Evolutionary conservation across 2,329 filamentous ascomycete genomes (phyloP).

Genomic region (Ophiosphaerella narmari): DNA sequence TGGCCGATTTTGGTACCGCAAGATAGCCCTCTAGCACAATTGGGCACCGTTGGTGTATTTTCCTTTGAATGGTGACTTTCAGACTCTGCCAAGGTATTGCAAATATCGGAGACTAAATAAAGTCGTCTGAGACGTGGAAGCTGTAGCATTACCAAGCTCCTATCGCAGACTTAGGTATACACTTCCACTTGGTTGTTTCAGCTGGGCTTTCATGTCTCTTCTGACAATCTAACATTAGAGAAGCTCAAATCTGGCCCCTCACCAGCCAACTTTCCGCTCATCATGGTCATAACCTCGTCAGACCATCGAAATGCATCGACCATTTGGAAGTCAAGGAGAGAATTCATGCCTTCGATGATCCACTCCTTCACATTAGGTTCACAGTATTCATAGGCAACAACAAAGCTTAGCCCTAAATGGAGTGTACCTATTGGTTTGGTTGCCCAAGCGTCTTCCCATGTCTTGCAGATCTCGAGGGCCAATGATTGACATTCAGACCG

Average conservation of each 20-base stretch:
- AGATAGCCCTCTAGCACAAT: no score
- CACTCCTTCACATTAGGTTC: constrained; percentile 27
- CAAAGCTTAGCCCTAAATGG: constrained; percentile 37
- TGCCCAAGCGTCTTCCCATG: constrained; percentile 42
- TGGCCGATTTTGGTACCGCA: no score
- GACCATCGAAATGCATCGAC: constrained; percentile 38
- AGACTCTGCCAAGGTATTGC: no score
- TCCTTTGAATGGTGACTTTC: no score
- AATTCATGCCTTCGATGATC: constrained; percentile 34
- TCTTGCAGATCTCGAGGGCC: constrained; percentile 40
- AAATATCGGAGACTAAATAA: no score
- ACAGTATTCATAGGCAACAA: constrained; percentile 40
- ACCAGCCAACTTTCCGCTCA: constrained; percentile 33
- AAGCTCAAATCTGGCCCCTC: constrained; percentile 30
- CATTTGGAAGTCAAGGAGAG: constrained; percentile 30
- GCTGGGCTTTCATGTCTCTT: no score
- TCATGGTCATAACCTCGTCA: constrained; percentile 28
- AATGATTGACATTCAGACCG: constrained; percentile 33
- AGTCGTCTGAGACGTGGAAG: no score
- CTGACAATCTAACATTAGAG: constrained; percentile 10
- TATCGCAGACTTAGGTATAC: no score
- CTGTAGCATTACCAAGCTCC: no score
- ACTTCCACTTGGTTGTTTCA: no score
- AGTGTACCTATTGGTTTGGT: constrained; percentile 39
- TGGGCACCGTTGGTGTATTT: no score